Percentiles rank a stretch among this genome's conserved stretches.
These are phyloP conservation scores for Ambrosiella cleistominuta DNA, from an alignment of 2,329 filamentous ascomycete genomes.

Conservation along the genomic window DNA sequence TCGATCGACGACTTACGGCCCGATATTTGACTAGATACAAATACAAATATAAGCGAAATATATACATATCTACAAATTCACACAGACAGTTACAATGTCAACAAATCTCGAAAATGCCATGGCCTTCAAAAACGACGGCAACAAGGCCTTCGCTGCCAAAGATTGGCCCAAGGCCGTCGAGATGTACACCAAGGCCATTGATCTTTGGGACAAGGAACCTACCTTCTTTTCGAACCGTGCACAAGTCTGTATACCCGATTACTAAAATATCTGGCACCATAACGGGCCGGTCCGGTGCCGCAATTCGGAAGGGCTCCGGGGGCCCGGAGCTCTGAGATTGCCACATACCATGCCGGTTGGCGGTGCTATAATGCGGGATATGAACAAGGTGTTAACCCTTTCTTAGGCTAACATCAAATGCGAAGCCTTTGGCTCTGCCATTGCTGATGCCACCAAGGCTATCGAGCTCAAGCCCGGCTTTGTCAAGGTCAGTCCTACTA, in stretches of 20 bases:
- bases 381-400: not conserved
- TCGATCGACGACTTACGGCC: no score
- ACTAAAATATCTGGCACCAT: not conserved
- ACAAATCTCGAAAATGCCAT: slow-evolving; percentile 47
- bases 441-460: slow-evolving; percentile 77
- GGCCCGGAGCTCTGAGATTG: slow-evolving; percentile 3
- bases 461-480: slow-evolving; percentile 77
- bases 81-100: slow-evolving; percentile 21
- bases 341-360: no score
- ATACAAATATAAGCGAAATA: not conserved
- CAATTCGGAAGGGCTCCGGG: not conserved
- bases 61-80: not conserved
- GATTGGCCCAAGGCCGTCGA: slow-evolving; percentile 73
- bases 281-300: no score
- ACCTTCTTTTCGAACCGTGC: slow-evolving; percentile 90
- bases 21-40: no score
- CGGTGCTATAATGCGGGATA: no score
- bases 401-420: slow-evolving; percentile 86
- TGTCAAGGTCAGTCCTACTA: slow-evolving; percentile 49
- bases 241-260: slow-evolving; percentile 43
- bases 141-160: slow-evolving; percentile 75
- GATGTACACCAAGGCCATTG: slow-evolving; percentile 75
- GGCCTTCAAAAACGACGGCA: slow-evolving; percentile 82
- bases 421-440: slow-evolving; percentile 84
- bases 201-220: slow-evolving; percentile 63